Conservation (phyloP, 306 rosid genomes). For the Trifolium fragiferum region DNA sequence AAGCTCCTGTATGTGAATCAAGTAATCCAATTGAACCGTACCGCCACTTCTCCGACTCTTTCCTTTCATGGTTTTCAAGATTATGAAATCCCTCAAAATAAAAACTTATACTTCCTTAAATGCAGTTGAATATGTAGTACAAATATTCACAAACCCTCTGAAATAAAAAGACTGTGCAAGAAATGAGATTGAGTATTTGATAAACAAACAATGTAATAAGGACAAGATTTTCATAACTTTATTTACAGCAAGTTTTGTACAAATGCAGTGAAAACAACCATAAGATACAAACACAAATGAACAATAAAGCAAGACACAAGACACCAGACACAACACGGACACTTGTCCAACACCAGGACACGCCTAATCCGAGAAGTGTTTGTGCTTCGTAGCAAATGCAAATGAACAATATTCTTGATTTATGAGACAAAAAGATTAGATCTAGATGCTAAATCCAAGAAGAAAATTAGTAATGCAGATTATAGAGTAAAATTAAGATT, state of each 20-base stretch:
- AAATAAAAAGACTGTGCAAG: conserved; percentile 29
- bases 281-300: neutral
- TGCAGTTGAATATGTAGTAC: conserved; percentile 30
- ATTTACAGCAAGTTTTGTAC: too few species aligned
- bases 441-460: conserved; percentile 49
- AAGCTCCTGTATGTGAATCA: conserved; percentile 75
- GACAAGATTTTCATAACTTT: conserved; percentile 20
- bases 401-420: conserved; percentile 34
- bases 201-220: conserved; percentile 9
- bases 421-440: conserved; percentile 46
- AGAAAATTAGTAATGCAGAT: conserved; percentile 51
- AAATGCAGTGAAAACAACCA: too few species aligned
- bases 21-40: conserved; percentile 61
- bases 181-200: conserved; percentile 11
- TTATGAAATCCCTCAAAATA: conserved; percentile 22
- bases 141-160: conserved; percentile 44
- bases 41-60: conserved; percentile 66
- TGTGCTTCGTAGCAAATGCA: neutral
- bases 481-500: conserved; percentile 27
- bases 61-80: conserved; percentile 64
- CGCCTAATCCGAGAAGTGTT: too few species aligned
- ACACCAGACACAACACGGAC: too few species aligned
- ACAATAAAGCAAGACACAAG: too few species aligned
- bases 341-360: too few species aligned
- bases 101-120: conserved; percentile 42